Base-by-base conservation (phyloP, 352 stramenopile species). In the Globisporangium recalcitrans region DNA sequence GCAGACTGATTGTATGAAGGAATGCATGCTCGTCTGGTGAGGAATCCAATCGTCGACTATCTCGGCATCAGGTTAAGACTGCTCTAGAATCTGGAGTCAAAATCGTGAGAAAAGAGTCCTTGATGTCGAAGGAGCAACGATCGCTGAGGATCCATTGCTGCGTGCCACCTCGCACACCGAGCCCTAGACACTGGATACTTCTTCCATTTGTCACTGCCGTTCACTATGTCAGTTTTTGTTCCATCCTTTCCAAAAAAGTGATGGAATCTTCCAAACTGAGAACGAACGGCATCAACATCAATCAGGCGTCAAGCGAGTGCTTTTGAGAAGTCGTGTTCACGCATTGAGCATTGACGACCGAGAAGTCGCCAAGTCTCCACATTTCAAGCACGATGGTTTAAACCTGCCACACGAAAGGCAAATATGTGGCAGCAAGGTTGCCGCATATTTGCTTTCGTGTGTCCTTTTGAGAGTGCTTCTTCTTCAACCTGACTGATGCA, bases 231-330 rank as follows among this genome's bases (percentile, higher is more conserved):
- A 6, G 4, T 2, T n/a, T 44, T 49, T 49, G 42, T 49, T 49
- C 42, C 42, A 24, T 49, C 49, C 26, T 58, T 58, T 56, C 49
- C 22, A 32, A 38, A 32, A 49, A 49, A 11, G 42, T 44, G 36
- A 44, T 44, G 42, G 42, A n/a, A 49, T 49, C 42, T 49, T 49
- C 42, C n/a, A n/a, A 49, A 49, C 42, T 49, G 42, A 49, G 13
- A 42, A 48, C 21, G 16, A 48, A 24, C 36, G 14, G 36, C 14
- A n/a, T 44, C 36, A 44, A 14, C 32, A 38, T 38, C 32, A 9
- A 38, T n/a, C n/a, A n/a, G n/a, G n/a, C n/a, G n/a, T n/a, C n/a
- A n/a, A n/a, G n/a, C n/a, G n/a, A n/a, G n/a, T n/a, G n/a, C n/a
- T n/a, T n/a, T n/a, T n/a, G n/a, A n/a, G n/a, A n/a, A n/a, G n/a